Conservation (phyloP, 768 basidiomycete species). For the Dentipellis sp. region DNA sequence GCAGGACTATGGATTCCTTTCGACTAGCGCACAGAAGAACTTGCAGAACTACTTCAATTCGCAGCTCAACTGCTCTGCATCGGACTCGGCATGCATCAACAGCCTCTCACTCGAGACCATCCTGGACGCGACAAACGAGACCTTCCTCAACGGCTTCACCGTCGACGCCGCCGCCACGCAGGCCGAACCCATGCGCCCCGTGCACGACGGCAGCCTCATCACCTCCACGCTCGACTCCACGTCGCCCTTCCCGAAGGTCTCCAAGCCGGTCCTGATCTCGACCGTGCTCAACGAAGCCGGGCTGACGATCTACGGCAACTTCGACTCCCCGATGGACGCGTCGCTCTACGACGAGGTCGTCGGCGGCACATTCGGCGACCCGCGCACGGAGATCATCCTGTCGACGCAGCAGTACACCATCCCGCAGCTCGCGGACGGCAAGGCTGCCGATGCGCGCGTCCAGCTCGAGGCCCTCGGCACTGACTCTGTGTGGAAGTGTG, state of each 20-base stretch:
- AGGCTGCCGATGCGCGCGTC: constrained; percentile 39
- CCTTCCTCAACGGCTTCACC: constrained; percentile 31
- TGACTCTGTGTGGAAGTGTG: constrained; percentile 62
- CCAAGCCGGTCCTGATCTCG: constrained; percentile 63
- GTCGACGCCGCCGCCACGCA: constrained; percentile 46
- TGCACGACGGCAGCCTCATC: constrained; percentile 60
- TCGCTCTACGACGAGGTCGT: constrained; percentile 31
- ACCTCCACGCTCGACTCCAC: constrained; percentile 57
- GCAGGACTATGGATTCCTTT: constrained; percentile 68
- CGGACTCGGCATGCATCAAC: constrained; percentile 40
- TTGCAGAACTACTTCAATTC: constrained; percentile 45
- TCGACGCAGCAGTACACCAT: constrained; percentile 38
- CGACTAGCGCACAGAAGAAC: constrained; percentile 38
- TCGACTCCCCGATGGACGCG: constrained; percentile 30
- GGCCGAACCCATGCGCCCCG: constrained; percentile 55
- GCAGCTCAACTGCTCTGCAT: constrained; percentile 35
- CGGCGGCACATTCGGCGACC: constrained; percentile 34
- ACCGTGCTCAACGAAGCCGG: constrained; percentile 69
- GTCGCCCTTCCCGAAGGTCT: constrained; percentile 45
- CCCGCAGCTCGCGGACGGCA: constrained; percentile 19
- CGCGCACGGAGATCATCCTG: constrained; percentile 34
- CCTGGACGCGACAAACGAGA: constrained; percentile 40
- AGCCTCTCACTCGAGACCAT: constrained; percentile 40
- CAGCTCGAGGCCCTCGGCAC: constrained; percentile 53
- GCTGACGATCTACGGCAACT: constrained; percentile 41